Base-by-base conservation (phyloP, 148 eudicot species). In the Agrostemma githago region DNA sequence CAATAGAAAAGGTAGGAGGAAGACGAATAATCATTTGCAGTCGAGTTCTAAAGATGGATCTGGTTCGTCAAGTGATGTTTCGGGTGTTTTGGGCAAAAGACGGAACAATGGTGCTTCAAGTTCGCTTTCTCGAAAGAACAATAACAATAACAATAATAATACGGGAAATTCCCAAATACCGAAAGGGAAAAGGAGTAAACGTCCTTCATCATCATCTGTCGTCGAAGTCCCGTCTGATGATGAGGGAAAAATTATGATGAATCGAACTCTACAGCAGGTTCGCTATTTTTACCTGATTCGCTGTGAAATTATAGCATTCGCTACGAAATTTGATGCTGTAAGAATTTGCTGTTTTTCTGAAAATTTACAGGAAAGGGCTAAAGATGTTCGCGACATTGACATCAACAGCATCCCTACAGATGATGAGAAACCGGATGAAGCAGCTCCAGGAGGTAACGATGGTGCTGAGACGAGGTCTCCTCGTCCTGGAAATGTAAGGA, bases 401-500 rank as follows among this genome's bases (percentile, higher is more conserved):
- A 76, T 74, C 41, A 77, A 80, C 37, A 82, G 72, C 63, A 72
- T 83, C 63, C 85, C 83, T 59, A 62, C 62, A 74, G 79, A 72
- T 40, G 78, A 72, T 40, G 78, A 80, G 63, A 81, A 72, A 63
- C 68, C 59, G 8, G 48, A 70, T 37, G 82, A 83, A 7, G 79
- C 66, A 41, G 79, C 71, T 6, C 72, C 69, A 8, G 76, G 80
- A 42, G 97, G 88, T 26, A 26, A 26, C 34, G 34, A 26, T 26
- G 34, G 1, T 26, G 34, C 34, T 51, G 92, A 88, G 74, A 79
- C 86, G 6, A 80, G 88, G 72, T 34, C 78, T 15, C n/a, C 65
- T 48, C 57, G 57, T 40, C 70, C 66, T 37, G 76, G 71, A 70
- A 48, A 64, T 38, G 62, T 60, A 34, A 71, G 40, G 60, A 5